Conservation (phyloP, 2,329 filamentous ascomycete species). For the Cladobotryum mycophilum region DNA sequence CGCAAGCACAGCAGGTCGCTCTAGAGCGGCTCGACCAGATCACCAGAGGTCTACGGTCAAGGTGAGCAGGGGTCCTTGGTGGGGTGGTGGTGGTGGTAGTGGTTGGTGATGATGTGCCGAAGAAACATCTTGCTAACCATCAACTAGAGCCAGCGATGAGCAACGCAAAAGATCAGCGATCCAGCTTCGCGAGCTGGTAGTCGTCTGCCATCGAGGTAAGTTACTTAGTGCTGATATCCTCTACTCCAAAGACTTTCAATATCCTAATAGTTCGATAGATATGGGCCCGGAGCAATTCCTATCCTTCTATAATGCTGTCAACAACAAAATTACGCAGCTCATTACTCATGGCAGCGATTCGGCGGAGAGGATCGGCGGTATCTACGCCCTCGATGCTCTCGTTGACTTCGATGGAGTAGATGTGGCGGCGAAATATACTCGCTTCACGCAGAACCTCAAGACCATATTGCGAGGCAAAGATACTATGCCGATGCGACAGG, state of each 20-base stretch:
- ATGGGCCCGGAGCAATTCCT: conserved; percentile 73
- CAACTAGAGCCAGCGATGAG: conserved; percentile 38
- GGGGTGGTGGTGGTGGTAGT: not conserved
- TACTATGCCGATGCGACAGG: conserved; percentile 81
- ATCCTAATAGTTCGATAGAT: conserved; percentile 44
- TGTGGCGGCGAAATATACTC: conserved; percentile 84
- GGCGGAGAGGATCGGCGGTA: conserved; percentile 82
- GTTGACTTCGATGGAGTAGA: conserved; percentile 97
- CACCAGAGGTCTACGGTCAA: conserved; percentile 49
- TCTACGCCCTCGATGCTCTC: conserved; percentile 84
- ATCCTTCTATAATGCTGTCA: conserved; percentile 49
- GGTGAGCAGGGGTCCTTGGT: conserved; percentile 30
- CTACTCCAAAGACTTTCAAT: not conserved
- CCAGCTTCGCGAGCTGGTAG: conserved; percentile 50
- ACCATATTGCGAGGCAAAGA: conserved; percentile 87
- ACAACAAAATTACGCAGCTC: conserved; percentile 54
- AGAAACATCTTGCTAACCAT: not conserved
- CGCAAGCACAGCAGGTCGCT: conserved; percentile 45
- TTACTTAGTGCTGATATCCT: not conserved
- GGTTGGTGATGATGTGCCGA: conserved; percentile 13
- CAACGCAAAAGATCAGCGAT: conserved; percentile 46
- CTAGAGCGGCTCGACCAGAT: conserved; percentile 50
- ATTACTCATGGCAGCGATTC: conserved; percentile 83
- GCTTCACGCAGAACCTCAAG: conserved; percentile 86
- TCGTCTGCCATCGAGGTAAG: conserved; percentile 49